These are phyloP conservation scores for Lasiodiplodia gonubiensis DNA, from an alignment of 2,329 filamentous ascomycete species.

Conservation along the genomic window DNA sequence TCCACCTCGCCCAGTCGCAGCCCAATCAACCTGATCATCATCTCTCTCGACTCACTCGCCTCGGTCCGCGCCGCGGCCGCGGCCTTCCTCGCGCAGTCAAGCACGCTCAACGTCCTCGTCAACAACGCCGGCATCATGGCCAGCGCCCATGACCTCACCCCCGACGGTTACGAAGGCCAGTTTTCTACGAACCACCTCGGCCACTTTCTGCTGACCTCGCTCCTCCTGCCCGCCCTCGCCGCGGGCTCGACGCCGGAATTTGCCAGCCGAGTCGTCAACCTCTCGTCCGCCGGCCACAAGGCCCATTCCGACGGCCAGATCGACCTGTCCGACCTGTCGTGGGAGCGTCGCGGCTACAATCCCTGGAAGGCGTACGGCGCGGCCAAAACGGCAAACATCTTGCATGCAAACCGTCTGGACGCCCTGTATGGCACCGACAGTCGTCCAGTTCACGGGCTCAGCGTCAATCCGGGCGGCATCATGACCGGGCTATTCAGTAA, in stretches of 20 bases:
- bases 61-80: constrained; percentile 46
- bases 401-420: constrained; percentile 38
- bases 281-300: constrained; percentile 53
- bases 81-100: constrained; percentile 31
- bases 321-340: constrained; percentile 3
- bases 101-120: constrained; percentile 49
- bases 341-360: constrained; percentile 15
- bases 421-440: constrained; percentile 9
- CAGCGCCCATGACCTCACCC: constrained; percentile 39
- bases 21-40: constrained; percentile 41
- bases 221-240: constrained; percentile 45
- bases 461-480: constrained; percentile 40
- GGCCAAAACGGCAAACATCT: constrained; percentile 36
- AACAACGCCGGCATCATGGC: constrained; percentile 48
- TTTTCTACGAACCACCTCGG: constrained; percentile 55
- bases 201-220: constrained; percentile 51
- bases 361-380: constrained; percentile 33
- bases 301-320: constrained; percentile 26
- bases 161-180: constrained; percentile 54
- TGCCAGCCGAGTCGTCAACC: constrained; percentile 54
- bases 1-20: constrained; percentile 43
- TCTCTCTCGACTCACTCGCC: constrained; percentile 47
- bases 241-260: constrained; percentile 42
- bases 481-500: constrained; percentile 35
- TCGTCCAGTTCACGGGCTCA: constrained; percentile 32